A percentile compares a stretch with the other conserved stretches of the same genome.
These are phyloP conservation scores for Colletotrichum falcatum DNA, from an alignment of 2,329 filamentous ascomycete species.

Conservation along the genomic window DNA sequence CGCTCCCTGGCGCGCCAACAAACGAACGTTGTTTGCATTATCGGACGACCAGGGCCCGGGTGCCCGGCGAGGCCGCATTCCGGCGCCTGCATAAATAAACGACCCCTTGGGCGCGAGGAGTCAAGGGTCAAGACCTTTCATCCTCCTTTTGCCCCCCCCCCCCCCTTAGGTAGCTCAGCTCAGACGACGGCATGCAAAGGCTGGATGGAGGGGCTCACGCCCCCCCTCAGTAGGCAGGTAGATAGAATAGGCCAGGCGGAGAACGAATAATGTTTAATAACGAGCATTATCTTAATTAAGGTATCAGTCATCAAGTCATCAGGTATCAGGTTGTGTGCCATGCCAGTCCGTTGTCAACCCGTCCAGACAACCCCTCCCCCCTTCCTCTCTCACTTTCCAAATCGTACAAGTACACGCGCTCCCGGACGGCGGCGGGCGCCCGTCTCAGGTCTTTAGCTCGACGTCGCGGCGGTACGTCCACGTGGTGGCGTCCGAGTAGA, in stretches of 20 bases:
- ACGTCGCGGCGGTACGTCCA: conserved; percentile 41
- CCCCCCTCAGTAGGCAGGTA: background rate
- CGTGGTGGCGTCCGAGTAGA: conserved; percentile 43
- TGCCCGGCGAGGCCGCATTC: background rate
- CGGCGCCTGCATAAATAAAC: background rate
- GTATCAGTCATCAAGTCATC: conserved; percentile 12
- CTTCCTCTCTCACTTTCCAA: background rate
- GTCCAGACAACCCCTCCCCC: background rate
- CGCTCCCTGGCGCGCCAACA: too few relatives aligned
- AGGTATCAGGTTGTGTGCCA: background rate
- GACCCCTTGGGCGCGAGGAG: background rate
- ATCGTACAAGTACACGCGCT: background rate
- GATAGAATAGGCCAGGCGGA: too few relatives aligned
- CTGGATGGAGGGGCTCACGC: too few relatives aligned
- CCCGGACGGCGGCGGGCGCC: background rate
- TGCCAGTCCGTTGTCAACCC: background rate
- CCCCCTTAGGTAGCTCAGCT: too few relatives aligned
- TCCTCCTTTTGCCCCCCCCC: too few relatives aligned
- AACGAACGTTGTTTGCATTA: background rate
- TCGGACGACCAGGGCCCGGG: background rate
- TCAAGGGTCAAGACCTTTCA: too few relatives aligned
- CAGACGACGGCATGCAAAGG: background rate
- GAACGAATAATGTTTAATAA: conserved; percentile 4
- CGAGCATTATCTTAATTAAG: background rate
- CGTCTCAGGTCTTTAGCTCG: conserved; percentile 21